These are phyloP conservation scores for Cetraspora pellucida DNA, from an alignment of 192 early-diverging fungal species.

Conservation along the genomic window DNA sequence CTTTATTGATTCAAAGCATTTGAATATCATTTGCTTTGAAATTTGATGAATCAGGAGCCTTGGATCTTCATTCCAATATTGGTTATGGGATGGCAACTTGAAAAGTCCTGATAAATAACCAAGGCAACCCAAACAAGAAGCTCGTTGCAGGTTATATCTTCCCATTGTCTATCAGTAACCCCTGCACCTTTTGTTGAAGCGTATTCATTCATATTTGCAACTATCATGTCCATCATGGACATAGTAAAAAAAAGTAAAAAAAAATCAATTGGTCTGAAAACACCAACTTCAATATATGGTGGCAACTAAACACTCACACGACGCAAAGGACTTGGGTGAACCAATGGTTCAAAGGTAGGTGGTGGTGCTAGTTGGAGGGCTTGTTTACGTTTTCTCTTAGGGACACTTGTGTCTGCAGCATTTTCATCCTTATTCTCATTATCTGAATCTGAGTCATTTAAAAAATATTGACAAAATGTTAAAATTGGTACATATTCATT, in stretches of 20 bases:
- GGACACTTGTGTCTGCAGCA: neutral
- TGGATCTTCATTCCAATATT: neutral
- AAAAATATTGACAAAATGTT: neutral
- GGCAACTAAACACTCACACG: neutral
- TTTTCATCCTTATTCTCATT: neutral
- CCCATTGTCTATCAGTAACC: neutral
- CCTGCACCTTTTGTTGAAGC: neutral
- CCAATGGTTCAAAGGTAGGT: neutral
- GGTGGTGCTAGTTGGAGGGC: neutral
- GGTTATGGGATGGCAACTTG: neutral
- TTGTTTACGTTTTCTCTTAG: neutral
- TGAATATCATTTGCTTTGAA: neutral
- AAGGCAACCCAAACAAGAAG: neutral
- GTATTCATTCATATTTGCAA: neutral
- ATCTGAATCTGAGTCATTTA: neutral
- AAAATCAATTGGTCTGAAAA: neutral
- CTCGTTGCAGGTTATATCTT: neutral
- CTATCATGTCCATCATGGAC: neutral
- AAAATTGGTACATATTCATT: neutral
- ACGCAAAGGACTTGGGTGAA: neutral
- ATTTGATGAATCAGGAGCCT: neutral
- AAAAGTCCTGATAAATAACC: neutral
- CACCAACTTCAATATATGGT: neutral
- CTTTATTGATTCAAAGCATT: neutral
- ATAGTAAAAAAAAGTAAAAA: neutral